Evolutionary conservation across 257 asterid genomes (phyloP).

Genomic region (Jasminum sambac): DNA sequence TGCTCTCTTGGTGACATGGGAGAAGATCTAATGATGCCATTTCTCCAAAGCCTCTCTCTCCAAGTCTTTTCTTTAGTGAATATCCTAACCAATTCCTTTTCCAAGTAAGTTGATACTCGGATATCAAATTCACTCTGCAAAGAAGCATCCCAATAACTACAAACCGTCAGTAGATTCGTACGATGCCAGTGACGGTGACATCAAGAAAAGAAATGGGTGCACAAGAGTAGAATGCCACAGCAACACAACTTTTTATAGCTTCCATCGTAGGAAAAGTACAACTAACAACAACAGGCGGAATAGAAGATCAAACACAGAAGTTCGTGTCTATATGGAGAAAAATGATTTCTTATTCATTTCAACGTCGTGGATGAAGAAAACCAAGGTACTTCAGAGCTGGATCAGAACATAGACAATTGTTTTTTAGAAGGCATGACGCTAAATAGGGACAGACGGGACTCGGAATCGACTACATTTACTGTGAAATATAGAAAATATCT

Average conservation of each 20-base stretch:
- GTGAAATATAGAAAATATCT: not conserved
- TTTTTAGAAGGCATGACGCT: not conserved
- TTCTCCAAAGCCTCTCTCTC: constrained; percentile 85
- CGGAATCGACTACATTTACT: not conserved
- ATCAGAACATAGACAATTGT: not conserved
- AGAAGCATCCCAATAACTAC: constrained; percentile 23
- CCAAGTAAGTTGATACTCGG: constrained; percentile 61
- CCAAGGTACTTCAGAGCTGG: constrained; percentile 4
- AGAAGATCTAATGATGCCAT: constrained; percentile 72
- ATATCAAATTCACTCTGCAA: constrained; percentile 67
- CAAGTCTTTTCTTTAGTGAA: constrained; percentile 64
- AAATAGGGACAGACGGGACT: not conserved
- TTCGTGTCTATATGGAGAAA: not conserved
- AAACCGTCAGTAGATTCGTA: constrained; percentile 15
- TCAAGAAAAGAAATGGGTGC: not conserved
- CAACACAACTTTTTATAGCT: not conserved
- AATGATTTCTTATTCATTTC: too few relatives aligned
- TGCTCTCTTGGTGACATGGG: constrained; percentile 59
- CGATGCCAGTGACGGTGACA: not conserved
- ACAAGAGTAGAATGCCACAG: not conserved
- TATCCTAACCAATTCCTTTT: constrained; percentile 67
- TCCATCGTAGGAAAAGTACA: not conserved
- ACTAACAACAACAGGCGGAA: not conserved
- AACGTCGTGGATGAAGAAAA: constrained; percentile 1
- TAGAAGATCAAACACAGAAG: not conserved